These are phyloP conservation scores for Penicillium angulare DNA, from an alignment of 495 filamentous ascomycete genomes.

Conservation along the genomic window DNA sequence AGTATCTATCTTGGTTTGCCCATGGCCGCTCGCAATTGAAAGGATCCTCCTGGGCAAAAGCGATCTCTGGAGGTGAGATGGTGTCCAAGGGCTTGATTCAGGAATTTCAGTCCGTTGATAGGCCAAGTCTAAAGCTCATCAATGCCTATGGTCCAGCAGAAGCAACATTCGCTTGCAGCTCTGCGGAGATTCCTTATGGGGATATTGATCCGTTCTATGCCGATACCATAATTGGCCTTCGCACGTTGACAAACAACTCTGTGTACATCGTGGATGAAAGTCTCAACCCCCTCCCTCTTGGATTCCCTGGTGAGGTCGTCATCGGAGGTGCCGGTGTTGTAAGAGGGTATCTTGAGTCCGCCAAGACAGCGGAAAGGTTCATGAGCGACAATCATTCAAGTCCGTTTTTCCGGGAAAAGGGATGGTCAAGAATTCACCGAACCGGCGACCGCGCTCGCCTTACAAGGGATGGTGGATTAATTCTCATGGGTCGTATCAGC, in stretches of 20 bases:
- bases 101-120: conserved; percentile 21
- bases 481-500: conserved; percentile 35
- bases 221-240: conserved; percentile 15
- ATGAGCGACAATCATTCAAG: conserved; percentile 28
- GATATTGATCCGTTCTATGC: not conserved
- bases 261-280: conserved; percentile 48
- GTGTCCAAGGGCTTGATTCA: conserved; percentile 11
- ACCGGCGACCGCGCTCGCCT: conserved; percentile 27
- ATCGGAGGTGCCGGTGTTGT: conserved; percentile 44
- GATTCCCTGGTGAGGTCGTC: conserved; percentile 44
- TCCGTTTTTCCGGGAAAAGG: conserved; percentile 8
- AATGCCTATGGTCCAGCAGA: conserved; percentile 38
- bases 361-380: conserved; percentile 32
- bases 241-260: conserved; percentile 39
- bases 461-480: conserved; percentile 29
- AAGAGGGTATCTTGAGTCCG: conserved; percentile 41
- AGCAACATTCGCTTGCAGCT: conserved; percentile 22
- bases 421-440: conserved; percentile 28
- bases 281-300: conserved; percentile 37
- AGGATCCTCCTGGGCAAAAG: not conserved
- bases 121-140: conserved; percentile 19
- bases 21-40: conserved; percentile 18
- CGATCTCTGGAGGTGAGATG: conserved; percentile 21
- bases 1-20: conserved; percentile 36
- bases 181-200: conserved; percentile 13